These are phyloP conservation scores for Lactarius pseudohatsudake DNA, from an alignment of 768 basidiomycete species.

Conservation along the genomic window DNA sequence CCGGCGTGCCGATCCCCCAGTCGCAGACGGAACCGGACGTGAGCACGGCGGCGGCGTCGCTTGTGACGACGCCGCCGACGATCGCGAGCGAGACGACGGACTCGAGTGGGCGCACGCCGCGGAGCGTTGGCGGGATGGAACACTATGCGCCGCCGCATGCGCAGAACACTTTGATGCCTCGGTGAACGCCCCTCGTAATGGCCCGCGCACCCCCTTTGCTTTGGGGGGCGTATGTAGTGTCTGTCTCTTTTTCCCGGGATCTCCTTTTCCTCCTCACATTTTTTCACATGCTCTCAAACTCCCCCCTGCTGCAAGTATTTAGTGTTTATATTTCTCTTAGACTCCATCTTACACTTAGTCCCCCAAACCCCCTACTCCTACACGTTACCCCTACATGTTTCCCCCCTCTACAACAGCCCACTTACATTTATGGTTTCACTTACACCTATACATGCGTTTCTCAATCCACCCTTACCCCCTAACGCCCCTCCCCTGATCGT, in stretches of 20 bases:
- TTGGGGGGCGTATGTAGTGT: background rate
- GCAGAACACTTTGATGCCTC: slow-evolving; percentile 5
- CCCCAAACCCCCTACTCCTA: background rate
- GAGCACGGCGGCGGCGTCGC: slow-evolving; percentile 68
- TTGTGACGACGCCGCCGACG: slow-evolving; percentile 65
- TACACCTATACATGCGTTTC: slow-evolving; percentile 3
- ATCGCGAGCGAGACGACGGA: slow-evolving; percentile 53
- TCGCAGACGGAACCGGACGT: slow-evolving; percentile 45
- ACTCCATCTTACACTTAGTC: background rate
- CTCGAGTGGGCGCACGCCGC: slow-evolving; percentile 46
- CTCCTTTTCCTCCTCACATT: too few relatives aligned
- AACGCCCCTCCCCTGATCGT: background rate
- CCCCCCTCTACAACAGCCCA: background rate
- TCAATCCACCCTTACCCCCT: background rate
- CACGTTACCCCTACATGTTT: background rate
- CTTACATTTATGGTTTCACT: slow-evolving; percentile 1
- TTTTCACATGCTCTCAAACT: background rate
- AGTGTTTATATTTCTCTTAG: slow-evolving; percentile 16
- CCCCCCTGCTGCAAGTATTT: slow-evolving; percentile 15
- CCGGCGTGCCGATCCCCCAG: slow-evolving; percentile 3
- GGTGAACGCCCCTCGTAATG: background rate
- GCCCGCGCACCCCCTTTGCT: background rate
- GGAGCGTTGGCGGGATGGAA: slow-evolving; percentile 49
- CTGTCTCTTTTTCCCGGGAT: background rate
- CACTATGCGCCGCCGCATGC: slow-evolving; percentile 33